Conservation (phyloP, 768 basidiomycete species). For the Mycena amicta region DNA sequence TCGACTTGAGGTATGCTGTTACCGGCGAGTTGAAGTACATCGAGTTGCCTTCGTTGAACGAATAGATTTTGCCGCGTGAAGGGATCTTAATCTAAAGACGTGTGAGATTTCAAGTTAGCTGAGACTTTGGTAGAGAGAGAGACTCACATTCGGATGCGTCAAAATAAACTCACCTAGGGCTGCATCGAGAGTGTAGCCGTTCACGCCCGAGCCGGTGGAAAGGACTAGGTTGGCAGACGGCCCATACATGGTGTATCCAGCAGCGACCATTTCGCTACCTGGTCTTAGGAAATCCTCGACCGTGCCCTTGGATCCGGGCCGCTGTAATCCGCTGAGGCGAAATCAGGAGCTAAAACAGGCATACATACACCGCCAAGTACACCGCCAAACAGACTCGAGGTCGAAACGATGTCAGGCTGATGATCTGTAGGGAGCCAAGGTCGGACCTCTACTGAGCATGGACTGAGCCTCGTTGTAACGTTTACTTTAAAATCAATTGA, state of each 20-base stretch:
- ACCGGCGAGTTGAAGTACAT: slow-evolving; percentile 90
- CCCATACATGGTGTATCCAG: slow-evolving; percentile 96
- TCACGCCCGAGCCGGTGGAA: slow-evolving; percentile 92
- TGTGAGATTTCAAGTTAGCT: slow-evolving; percentile 7
- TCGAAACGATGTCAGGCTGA: neutral
- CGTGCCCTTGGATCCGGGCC: slow-evolving; percentile 74
- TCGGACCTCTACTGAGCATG: neutral
- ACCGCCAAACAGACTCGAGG: neutral
- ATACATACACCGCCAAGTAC: too few species aligned
- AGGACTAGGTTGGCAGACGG: slow-evolving; percentile 97
- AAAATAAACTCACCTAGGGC: slow-evolving; percentile 97
- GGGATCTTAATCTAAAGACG: slow-evolving; percentile 83
- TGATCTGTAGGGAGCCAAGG: neutral
- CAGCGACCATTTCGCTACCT: slow-evolving; percentile 96
- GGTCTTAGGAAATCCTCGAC: slow-evolving; percentile 89
- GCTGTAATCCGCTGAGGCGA: slow-evolving; percentile 45
- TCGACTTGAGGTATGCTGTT: slow-evolving; percentile 79
- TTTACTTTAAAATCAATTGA: neutral
- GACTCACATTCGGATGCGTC: slow-evolving; percentile 88
- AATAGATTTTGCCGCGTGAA: slow-evolving; percentile 95
- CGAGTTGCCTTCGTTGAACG: slow-evolving; percentile 98
- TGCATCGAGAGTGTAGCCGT: slow-evolving; percentile 97
- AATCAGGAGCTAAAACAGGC: neutral
- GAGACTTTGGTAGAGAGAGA: neutral
- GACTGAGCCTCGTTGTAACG: neutral